Conservation (phyloP, 2,329 filamentous ascomycete species). For the Penicillium sclerotigenum region DNA sequence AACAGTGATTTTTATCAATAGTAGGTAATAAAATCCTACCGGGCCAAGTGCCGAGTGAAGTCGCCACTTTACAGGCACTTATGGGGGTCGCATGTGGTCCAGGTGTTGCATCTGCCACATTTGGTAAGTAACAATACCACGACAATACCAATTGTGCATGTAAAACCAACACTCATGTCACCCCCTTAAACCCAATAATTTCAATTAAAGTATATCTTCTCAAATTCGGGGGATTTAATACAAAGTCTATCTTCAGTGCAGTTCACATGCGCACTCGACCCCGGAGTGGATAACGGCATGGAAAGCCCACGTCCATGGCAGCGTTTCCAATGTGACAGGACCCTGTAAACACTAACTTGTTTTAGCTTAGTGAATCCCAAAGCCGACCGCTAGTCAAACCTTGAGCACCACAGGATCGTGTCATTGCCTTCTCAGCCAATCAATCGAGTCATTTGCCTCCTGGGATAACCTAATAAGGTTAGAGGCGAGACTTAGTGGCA, state of each 20-base stretch:
- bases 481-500: slow-evolving; percentile 12
- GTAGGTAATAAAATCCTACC: not conserved
- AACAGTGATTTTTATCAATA: not conserved
- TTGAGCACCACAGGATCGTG: slow-evolving; percentile 20
- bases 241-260: slow-evolving; percentile 4
- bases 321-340: slow-evolving; percentile 12
- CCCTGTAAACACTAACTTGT: slow-evolving; percentile 11
- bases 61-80: slow-evolving; percentile 11
- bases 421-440: slow-evolving; percentile 14
- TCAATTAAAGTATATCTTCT: not conserved
- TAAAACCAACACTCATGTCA: slow-evolving; percentile 6
- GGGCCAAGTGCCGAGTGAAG: slow-evolving; percentile 5
- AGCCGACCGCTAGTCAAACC: slow-evolving; percentile 13
- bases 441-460: not conserved
- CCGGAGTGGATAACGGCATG: slow-evolving; percentile 11
- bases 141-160: slow-evolving; percentile 9
- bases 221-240: not conserved
- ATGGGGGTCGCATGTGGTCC: not conserved
- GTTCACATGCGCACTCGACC: slow-evolving; percentile 16
- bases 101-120: slow-evolving; percentile 12
- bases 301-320: not conserved
- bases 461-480: slow-evolving; percentile 12
- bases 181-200: not conserved
- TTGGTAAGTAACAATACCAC: slow-evolving; percentile 3
- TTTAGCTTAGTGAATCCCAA: slow-evolving; percentile 12